Base-by-base conservation (phyloP, 352 stramenopile species). In the Peronospora belbahrii region DNA sequence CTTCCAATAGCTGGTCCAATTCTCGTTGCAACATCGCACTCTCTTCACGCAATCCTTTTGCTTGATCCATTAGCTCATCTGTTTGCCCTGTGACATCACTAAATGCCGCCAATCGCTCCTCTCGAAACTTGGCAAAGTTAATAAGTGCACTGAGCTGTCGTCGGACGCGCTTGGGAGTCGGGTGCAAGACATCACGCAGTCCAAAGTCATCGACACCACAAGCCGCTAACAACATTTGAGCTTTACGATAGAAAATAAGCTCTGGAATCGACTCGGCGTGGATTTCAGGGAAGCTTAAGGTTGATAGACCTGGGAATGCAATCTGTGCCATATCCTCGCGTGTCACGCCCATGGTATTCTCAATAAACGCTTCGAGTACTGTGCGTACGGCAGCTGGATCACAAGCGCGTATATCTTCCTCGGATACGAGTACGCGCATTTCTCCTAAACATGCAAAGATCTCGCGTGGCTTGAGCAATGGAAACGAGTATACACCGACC, bases 61-160 rank as follows among this genome's bases (percentile, higher is more conserved):
- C 75, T 14, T 65, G 52, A 37, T 53, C 53, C n/a, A 73, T 43
- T 27, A 78, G 44, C 38, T 70, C 53, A 30, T 93, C 81, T 2
- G 86, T 83, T 49, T 91, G 63, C n/a, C 74, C 65, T 23, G 68
- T 88, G 27, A 95, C 64, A 11, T 94, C 70, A 4, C 59, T 65
- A 50, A 97, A 97, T 10, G 89, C 61, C 1, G 58, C 59, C 18
- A 97, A 51, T 8, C 90, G 85, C 52, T 98, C 94, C 46, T 98
- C 89, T 13, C 92, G 74, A 62, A 98, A 98, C 59, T 97, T 97
- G 42, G 88, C 74, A 66, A 98, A 97, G 74, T 99, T 99, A 54
- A 98, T 97, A 32, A 97, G 81, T 17, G 92, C 96, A 48, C 88
- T 97, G 24, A 99, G 73, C 55, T 98, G 91, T 0, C 81, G 65